Conservation (phyloP, 352 stramenopile species). For the Peronospora belbahrii region DNA sequence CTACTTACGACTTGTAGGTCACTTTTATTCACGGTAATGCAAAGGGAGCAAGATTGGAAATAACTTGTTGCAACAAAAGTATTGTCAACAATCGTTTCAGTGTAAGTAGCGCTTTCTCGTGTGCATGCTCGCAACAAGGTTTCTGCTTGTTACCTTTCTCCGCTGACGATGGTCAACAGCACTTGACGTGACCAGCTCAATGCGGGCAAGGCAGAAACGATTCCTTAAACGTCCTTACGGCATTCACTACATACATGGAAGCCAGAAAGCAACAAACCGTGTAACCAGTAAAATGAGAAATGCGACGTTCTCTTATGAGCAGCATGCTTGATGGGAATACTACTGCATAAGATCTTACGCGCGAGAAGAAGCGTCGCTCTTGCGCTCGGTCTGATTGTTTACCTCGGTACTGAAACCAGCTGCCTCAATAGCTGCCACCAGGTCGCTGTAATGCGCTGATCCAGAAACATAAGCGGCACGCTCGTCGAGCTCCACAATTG, state of each 20-base stretch:
- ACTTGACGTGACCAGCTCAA: constrained; percentile 10
- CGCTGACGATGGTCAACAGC: constrained; percentile 2
- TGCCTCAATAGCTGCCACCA: constrained; percentile 56
- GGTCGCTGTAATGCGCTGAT: constrained; percentile 35
- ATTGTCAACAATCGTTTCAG: constrained; percentile 22
- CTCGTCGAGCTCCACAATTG: constrained; percentile 71
- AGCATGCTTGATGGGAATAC: constrained; percentile 13
- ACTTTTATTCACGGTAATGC: not conserved
- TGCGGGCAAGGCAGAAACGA: not conserved
- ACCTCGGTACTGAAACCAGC: constrained; percentile 64
- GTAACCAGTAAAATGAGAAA: constrained; percentile 22
- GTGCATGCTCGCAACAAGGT: no score
- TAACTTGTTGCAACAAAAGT: constrained; percentile 8
- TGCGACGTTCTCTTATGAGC: constrained; percentile 22
- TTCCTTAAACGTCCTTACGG: constrained; percentile 30
- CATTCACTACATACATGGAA: constrained; percentile 23
- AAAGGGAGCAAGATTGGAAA: not conserved
- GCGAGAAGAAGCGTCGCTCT: constrained; percentile 27
- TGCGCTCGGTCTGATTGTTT: constrained; percentile 16
- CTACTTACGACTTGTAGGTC: not conserved
- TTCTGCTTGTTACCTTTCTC: no score
- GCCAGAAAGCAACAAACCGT: constrained; percentile 11
- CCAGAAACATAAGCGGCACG: constrained; percentile 65
- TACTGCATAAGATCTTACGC: constrained; percentile 38
- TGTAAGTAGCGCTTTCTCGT: constrained; percentile 5